Conservation (phyloP, 345 rosid species). For the Theobroma cacao region DNA sequence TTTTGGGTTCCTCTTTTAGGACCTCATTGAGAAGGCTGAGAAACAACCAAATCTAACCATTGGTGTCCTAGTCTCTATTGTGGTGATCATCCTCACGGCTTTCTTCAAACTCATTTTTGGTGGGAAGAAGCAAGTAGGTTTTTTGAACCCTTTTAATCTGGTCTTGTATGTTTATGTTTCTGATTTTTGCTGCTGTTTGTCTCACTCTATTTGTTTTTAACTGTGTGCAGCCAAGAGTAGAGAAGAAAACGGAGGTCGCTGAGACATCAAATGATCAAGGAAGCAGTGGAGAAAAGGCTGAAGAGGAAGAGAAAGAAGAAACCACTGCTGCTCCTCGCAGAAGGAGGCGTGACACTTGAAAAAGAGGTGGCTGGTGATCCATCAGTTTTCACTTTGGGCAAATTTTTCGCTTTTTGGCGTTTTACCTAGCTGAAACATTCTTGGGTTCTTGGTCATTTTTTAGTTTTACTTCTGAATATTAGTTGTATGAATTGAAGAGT, state of each 20-base stretch:
- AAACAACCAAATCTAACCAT: constrained; percentile 62
- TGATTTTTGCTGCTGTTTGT: background rate
- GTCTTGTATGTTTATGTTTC: background rate
- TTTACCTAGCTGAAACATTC: constrained; percentile 25
- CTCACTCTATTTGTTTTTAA: background rate
- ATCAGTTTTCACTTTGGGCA: constrained; percentile 25
- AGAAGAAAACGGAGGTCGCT: constrained; percentile 35
- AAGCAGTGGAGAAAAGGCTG: constrained; percentile 36
- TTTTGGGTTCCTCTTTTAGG: constrained; percentile 29
- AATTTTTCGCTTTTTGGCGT: constrained; percentile 23
- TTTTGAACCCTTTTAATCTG: background rate
- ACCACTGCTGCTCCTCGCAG: constrained; percentile 44
- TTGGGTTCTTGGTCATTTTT: constrained; percentile 9
- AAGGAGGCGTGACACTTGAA: constrained; percentile 61
- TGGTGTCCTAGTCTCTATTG: constrained; percentile 50
- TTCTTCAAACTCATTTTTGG: constrained; percentile 61
- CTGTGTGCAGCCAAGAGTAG: constrained; percentile 35
- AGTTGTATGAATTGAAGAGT: constrained; percentile 27
- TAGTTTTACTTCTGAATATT: constrained; percentile 12
- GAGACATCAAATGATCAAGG: constrained; percentile 47
- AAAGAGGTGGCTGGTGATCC: background rate
- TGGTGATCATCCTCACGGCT: constrained; percentile 44
- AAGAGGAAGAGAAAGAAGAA: constrained; percentile 44
- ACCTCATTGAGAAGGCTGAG: constrained; percentile 73
- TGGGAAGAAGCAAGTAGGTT: constrained; percentile 61